Percentiles rank a stretch among this genome's conserved stretches.
Conservation (phyloP, 2,329 filamentous ascomycete genomes). For the Fusarium sp. region DNA sequence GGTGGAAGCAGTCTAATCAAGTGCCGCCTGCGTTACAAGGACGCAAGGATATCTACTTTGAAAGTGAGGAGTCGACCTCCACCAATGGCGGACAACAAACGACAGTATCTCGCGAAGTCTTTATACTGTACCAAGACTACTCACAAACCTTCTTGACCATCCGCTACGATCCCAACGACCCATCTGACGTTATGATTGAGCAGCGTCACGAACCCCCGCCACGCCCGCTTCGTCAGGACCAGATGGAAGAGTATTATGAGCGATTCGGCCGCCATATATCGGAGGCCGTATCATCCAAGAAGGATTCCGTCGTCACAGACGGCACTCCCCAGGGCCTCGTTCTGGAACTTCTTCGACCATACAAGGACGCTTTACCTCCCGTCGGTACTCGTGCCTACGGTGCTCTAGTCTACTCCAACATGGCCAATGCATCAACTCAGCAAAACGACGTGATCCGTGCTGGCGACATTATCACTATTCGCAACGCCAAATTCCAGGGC, state of each 20-base stretch:
- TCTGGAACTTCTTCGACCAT: constrained; percentile 79
- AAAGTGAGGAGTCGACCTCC: constrained; percentile 81
- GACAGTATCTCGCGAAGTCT: constrained; percentile 81
- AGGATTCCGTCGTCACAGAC: constrained; percentile 84
- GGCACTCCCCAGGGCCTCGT: constrained; percentile 82
- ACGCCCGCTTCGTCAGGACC: constrained; percentile 84
- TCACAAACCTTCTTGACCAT: constrained; percentile 91
- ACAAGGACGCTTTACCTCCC: constrained; percentile 79
- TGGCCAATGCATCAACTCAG: constrained; percentile 91
- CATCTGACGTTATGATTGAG: constrained; percentile 77
- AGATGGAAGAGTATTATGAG: constrained; percentile 87
- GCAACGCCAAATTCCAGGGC: constrained; percentile 93
- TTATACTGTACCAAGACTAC: constrained; percentile 93
- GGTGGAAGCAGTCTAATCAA: constrained; percentile 87
- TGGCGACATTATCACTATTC: constrained; percentile 91
- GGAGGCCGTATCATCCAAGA: constrained; percentile 74
- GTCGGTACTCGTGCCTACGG: constrained; percentile 92
- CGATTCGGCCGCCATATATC: constrained; percentile 83
- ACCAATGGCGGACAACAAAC: constrained; percentile 76
- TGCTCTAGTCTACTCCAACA: constrained; percentile 91
- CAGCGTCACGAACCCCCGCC: constrained; percentile 90
- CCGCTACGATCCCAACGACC: constrained; percentile 79
- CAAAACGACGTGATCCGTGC: constrained; percentile 93
- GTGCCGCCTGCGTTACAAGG: constrained; percentile 85
- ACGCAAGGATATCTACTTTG: constrained; percentile 83